Evolutionary conservation across 495 filamentous ascomycete species (phyloP).

Genomic region (Amorphotheca resinae): DNA sequence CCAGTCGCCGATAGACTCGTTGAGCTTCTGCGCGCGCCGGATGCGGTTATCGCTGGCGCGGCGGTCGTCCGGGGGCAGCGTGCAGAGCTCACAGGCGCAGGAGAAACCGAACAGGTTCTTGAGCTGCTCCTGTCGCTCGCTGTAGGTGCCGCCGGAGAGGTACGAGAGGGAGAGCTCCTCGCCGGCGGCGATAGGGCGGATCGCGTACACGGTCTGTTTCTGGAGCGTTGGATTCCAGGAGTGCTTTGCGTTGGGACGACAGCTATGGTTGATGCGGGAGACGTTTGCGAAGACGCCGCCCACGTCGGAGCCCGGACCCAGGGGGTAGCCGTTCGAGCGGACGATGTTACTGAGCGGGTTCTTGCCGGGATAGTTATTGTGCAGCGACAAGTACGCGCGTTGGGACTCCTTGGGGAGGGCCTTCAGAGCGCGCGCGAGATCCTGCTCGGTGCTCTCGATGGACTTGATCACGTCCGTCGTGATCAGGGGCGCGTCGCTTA

Average conservation of each 20-base stretch:
- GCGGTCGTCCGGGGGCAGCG: conserved; percentile 18
- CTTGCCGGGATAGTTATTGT: conserved; percentile 30
- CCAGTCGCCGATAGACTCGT: conserved; percentile 24
- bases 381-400: conserved; percentile 28
- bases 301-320: conserved; percentile 20
- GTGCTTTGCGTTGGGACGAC: conserved; percentile 30
- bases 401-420: conserved; percentile 25
- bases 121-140: conserved; percentile 16
- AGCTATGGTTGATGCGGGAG: conserved; percentile 31
- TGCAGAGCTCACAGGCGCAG: conserved; percentile 28
- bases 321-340: conserved; percentile 28
- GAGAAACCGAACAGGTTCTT: conserved; percentile 29
- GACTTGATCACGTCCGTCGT: conserved; percentile 21
- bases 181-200: conserved; percentile 27
- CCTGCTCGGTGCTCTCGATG: conserved; percentile 17
- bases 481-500: conserved; percentile 29
- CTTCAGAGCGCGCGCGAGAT: conserved; percentile 23
- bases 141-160: conserved; percentile 21
- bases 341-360: conserved; percentile 26
- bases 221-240: conserved; percentile 26
- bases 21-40: conserved; percentile 21
- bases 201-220: conserved; percentile 28
- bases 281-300: conserved; percentile 27
- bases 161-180: conserved; percentile 33
- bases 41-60: conserved; percentile 24